Conservation (phyloP, 2,329 filamentous ascomycete species). For the Cladophialophora bantiana region DNA sequence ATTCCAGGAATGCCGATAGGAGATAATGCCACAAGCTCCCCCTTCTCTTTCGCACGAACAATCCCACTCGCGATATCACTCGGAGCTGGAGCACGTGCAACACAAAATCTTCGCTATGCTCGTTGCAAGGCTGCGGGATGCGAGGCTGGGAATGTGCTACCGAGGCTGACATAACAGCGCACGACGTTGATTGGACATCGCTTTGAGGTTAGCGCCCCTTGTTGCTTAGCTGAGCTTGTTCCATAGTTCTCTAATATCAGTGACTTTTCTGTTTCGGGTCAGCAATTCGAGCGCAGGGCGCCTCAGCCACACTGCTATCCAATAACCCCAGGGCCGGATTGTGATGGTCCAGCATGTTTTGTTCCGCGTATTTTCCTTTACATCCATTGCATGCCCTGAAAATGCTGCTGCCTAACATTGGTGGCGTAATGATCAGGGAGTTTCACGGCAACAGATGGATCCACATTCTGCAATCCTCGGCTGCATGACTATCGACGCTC, state of each 20-base stretch:
- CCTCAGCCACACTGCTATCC: not conserved
- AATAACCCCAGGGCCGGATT: not conserved
- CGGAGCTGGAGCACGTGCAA: too few relatives aligned
- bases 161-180: not conserved
- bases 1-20: too few relatives aligned
- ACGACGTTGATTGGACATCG: not conserved
- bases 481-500: not conserved
- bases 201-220: not conserved
- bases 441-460: not conserved
- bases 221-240: constrained; percentile 14
- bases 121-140: not conserved
- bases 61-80: too few relatives aligned
- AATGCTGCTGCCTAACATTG: constrained; percentile 16
- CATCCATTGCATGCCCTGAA: not conserved
- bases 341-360: not conserved
- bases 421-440: not conserved
- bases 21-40: too few relatives aligned
- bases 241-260: too few relatives aligned
- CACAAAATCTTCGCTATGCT: too few relatives aligned
- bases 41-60: too few relatives aligned
- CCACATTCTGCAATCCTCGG: not conserved
- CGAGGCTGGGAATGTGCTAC: not conserved
- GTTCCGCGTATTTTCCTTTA: not conserved
- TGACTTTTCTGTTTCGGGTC: constrained; percentile 8
- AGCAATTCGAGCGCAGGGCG: constrained; percentile 3